These are phyloP conservation scores for Hemileccinum rubropunctum DNA, from an alignment of 768 basidiomycete species.

Conservation along the genomic window DNA sequence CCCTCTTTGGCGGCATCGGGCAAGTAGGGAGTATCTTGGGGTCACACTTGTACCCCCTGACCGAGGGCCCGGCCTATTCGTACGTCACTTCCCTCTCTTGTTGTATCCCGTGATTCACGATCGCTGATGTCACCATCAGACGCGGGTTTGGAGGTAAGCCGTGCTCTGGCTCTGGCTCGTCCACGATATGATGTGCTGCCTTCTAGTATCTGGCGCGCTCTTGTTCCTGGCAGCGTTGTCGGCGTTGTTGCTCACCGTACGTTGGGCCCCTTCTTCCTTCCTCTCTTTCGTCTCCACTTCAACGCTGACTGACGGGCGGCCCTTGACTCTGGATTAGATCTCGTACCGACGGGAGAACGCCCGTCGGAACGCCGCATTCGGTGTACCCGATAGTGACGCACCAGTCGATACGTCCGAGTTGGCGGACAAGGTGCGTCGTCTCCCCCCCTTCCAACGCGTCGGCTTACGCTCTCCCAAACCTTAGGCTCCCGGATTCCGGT, in stretches of 20 bases:
- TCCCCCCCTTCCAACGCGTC: background rate
- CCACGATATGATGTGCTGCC: background rate
- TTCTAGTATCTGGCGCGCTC: slow-evolving; percentile 19
- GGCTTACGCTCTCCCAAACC: background rate
- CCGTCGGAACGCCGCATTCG: slow-evolving; percentile 50
- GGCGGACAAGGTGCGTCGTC: slow-evolving; percentile 55
- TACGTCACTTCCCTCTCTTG: slow-evolving; percentile 9
- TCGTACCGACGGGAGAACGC: slow-evolving; percentile 65
- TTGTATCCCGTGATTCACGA: background rate
- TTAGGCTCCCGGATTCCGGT: slow-evolving; percentile 2
- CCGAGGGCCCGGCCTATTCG: slow-evolving; percentile 41
- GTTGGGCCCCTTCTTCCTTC: background rate
- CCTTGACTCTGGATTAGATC: slow-evolving; percentile 34
- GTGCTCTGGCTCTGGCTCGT: background rate
- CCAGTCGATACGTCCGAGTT: slow-evolving; percentile 61
- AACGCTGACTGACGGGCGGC: no score
- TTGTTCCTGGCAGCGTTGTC: slow-evolving; percentile 23
- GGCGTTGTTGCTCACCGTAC: slow-evolving; percentile 21
- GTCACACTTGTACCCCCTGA: slow-evolving; percentile 41
- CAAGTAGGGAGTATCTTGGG: slow-evolving; percentile 40
- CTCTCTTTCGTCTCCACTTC: no score
- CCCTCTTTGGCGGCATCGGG: slow-evolving; percentile 42
- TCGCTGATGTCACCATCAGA: background rate
- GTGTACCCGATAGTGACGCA: slow-evolving; percentile 43
- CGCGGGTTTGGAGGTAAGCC: slow-evolving; percentile 5